These are phyloP conservation scores for Pestalotiopsis fici DNA, from an alignment of 2,329 filamentous ascomycete genomes.

Conservation along the genomic window DNA sequence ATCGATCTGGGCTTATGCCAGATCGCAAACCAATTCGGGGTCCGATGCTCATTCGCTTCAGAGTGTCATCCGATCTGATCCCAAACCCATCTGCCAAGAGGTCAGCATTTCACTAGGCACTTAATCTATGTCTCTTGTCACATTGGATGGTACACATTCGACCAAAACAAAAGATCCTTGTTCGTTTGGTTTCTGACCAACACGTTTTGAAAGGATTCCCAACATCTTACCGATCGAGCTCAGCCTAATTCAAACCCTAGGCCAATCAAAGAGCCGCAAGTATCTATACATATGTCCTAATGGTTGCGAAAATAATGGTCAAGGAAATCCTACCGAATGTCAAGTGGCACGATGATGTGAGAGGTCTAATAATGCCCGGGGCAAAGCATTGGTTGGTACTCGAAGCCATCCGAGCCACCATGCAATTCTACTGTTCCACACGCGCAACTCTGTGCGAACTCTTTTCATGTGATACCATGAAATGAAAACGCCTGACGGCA, in stretches of 20 bases:
- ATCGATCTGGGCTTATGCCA: background rate
- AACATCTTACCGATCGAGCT: background rate
- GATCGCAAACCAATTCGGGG: background rate
- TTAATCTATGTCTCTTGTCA: background rate
- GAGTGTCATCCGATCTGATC: background rate
- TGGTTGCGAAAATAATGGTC: background rate
- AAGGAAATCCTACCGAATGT: background rate
- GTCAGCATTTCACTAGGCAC: background rate
- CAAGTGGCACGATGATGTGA: background rate
- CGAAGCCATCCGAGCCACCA: background rate
- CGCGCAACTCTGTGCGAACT: background rate
- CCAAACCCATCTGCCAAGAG: background rate
- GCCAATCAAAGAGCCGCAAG: background rate
- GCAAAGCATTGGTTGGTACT: background rate
- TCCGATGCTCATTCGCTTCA: background rate
- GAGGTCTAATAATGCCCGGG: background rate
- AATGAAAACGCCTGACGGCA: background rate
- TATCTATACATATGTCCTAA: background rate
- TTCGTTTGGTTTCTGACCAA: background rate
- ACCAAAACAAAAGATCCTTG: no score
- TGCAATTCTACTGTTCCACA: background rate
- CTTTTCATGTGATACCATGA: background rate
- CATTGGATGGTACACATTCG: background rate
- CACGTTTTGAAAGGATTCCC: background rate
- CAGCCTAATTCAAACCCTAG: background rate